A percentile compares a stretch with the other conserved stretches of the same genome.
These are phyloP conservation scores for Pseudonectria buxi DNA, from an alignment of 2,329 filamentous ascomycete species.

Conservation along the genomic window DNA sequence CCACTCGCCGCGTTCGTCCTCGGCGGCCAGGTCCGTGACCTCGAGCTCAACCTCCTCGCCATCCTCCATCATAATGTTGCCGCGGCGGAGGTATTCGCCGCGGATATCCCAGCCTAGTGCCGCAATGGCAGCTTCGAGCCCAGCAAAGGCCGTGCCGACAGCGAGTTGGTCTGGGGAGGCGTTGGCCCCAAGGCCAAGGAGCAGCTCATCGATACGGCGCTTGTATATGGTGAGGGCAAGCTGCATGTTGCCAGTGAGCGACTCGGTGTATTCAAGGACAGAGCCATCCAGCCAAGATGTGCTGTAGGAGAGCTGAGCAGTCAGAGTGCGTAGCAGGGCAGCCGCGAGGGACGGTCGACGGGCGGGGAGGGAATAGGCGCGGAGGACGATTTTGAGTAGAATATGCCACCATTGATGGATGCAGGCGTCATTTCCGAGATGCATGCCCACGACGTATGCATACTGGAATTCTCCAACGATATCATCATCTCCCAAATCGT, in stretches of 20 bases:
- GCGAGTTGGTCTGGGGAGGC: slow-evolving; percentile 35
- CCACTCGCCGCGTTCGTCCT: slow-evolving; percentile 49
- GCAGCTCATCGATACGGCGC: slow-evolving; percentile 41
- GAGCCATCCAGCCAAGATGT: slow-evolving; percentile 41
- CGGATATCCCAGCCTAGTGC: slow-evolving; percentile 51
- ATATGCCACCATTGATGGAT: slow-evolving; percentile 58
- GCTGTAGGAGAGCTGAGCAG: slow-evolving; percentile 50
- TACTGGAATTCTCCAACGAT: slow-evolving; percentile 56
- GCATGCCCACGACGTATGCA: slow-evolving; percentile 49
- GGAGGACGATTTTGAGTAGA: slow-evolving; percentile 43
- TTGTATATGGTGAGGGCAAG: slow-evolving; percentile 48
- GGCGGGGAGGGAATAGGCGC: slow-evolving; percentile 39
- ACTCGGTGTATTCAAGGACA: slow-evolving; percentile 32
- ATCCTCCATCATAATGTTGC: slow-evolving; percentile 46
- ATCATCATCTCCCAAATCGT: slow-evolving; percentile 30
- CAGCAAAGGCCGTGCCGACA: slow-evolving; percentile 41
- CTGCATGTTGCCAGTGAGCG: slow-evolving; percentile 32
- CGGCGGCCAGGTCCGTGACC: slow-evolving; percentile 44
- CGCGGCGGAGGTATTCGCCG: slow-evolving; percentile 41
- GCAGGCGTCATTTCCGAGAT: slow-evolving; percentile 52
- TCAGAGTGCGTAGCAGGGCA: slow-evolving; percentile 42
- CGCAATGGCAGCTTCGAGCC: slow-evolving; percentile 26
- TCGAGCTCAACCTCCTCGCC: slow-evolving; percentile 43
- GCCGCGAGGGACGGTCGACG: slow-evolving; percentile 38
- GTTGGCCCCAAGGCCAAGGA: slow-evolving; percentile 29